Evolutionary conservation across 1,139 yeast genomes (phyloP), one percentile per base, ranked within the genome.

Genomic region (Geotrichum restrictum): DNA sequence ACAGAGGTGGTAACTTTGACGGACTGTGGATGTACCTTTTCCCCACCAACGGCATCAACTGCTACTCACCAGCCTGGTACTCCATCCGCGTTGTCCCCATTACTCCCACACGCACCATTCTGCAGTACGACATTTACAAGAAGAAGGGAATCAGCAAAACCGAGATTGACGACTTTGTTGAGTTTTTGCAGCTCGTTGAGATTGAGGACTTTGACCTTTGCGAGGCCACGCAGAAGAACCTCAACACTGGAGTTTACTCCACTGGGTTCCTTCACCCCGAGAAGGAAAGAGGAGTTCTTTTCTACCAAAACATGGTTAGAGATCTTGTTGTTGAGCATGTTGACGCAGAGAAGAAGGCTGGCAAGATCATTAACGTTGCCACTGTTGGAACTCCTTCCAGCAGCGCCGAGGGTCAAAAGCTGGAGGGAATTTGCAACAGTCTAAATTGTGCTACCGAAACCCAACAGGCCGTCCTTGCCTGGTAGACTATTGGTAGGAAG

Each of bases 1-100:
- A 51, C 45, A 79, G 79, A 18, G 84, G 84, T 52, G 83, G 84
- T 55, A 77, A 74, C 22, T 78, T 77, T 68, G 78, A 48, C 29
- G 52, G 52, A 4, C 48, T 48, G 78, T 80, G 84, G 85, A 77
- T 80, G 51, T 80, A 80, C 64, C 66, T 79, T 48, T 80, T 72
- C 69, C 85, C 85, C 51, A 77, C 73, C 53, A 78, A 79, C 60
- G 84, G 84, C 40, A 66, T 80, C 63, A 80, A 80, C 66, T 80
- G 85, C 62, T 80, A 80, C 63, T 80, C 84, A 0, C 84, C 84
- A 57, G 84, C 84, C 5, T 80, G 83, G 82, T 80, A 80, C 65
- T 76, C 82, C 3, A 80, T 80, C 57, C 70, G 84, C 62, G 84
- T 80, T 2, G 70, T 80, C 56, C 85, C 85, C 37, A 63, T 76